Conservation (phyloP, 208 protist species). For the Trypanosoma vivax region DNA sequence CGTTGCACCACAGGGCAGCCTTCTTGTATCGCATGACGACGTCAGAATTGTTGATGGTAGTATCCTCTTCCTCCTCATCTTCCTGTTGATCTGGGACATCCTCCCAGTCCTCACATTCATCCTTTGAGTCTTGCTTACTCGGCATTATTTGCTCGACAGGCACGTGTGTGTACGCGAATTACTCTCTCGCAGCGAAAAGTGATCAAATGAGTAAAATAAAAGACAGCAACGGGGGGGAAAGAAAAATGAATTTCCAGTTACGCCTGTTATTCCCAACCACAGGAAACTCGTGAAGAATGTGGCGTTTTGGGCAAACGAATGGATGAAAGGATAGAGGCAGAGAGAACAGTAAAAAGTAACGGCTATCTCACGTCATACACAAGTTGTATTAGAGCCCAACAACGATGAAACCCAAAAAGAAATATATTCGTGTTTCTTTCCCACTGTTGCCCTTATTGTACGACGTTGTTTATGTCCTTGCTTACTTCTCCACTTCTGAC, state of each 20-base stretch:
- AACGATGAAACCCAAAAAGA: no score
- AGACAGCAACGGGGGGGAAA: no score
- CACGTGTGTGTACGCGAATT: no score
- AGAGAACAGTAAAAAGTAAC: background rate
- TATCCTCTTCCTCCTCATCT: constrained; percentile 90
- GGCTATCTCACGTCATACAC: no score
- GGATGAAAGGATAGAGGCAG: constrained; percentile 5
- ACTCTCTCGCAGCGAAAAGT: no score
- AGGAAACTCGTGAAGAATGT: constrained; percentile 3
- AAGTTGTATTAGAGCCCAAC: no score
- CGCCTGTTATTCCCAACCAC: background rate
- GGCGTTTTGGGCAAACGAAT: background rate
- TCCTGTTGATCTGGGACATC: constrained; percentile 42
- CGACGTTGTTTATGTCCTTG: no score
- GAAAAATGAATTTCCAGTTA: no score
- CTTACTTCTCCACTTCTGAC: no score
- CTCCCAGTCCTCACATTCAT: constrained; percentile 49
- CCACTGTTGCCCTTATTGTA: no score
- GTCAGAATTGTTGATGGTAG: constrained; percentile 91
- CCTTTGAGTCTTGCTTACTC: constrained; percentile 55
- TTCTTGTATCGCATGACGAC: constrained; percentile 97
- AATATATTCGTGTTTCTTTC: no score
- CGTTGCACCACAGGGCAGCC: constrained; percentile 94
- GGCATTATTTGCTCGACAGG: constrained; percentile 58
- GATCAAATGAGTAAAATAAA: no score